phyloP scores from a whole-genome alignment of 129 eudicot species.

The Flaveria ramosissima region DNA sequence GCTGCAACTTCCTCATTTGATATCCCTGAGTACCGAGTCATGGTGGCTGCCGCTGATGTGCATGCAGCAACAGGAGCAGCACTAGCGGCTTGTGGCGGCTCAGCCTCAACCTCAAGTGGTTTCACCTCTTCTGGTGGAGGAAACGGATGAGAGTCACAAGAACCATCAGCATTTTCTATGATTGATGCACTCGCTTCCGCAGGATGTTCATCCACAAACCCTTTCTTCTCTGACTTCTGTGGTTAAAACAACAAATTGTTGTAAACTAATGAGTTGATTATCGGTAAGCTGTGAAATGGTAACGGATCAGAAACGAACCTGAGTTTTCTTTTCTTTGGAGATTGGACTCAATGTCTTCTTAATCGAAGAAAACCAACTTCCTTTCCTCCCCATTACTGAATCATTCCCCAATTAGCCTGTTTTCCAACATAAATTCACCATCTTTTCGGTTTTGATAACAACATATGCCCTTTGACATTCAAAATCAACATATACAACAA shows the following conservation, averaged over 20 bases:
- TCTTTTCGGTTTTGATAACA: slow-evolving; percentile 23
- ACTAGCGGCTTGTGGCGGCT: slow-evolving; percentile 53
- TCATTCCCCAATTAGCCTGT: slow-evolving; percentile 45
- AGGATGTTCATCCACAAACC: slow-evolving; percentile 47
- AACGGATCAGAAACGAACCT: slow-evolving; percentile 38
- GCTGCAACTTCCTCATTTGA: slow-evolving; percentile 78
- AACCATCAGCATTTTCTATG: slow-evolving; percentile 39
- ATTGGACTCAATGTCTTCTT: slow-evolving; percentile 74
- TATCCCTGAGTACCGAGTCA: slow-evolving; percentile 47
- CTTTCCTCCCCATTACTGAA: slow-evolving; percentile 72
- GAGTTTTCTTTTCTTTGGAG: slow-evolving; percentile 61
- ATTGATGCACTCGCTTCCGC: slow-evolving; percentile 33
- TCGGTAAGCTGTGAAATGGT: background rate
- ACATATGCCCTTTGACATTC: slow-evolving; percentile 16
- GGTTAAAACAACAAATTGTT: slow-evolving; percentile 8
- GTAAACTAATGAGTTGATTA: background rate
- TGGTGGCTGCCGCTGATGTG: slow-evolving; percentile 52
- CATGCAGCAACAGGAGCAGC: slow-evolving; percentile 54
- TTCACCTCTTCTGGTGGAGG: slow-evolving; percentile 58
- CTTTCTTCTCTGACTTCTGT: slow-evolving; percentile 49
- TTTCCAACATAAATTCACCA: slow-evolving; percentile 13
- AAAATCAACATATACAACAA: slow-evolving; percentile 16
- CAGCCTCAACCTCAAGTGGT: slow-evolving; percentile 49
- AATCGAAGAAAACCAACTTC: slow-evolving; percentile 76
- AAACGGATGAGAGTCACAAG: slow-evolving; percentile 45